These are phyloP conservation scores for Candida sakaeoensis DNA, from an alignment of 805 yeast genomes.

Conservation along the genomic window DNA sequence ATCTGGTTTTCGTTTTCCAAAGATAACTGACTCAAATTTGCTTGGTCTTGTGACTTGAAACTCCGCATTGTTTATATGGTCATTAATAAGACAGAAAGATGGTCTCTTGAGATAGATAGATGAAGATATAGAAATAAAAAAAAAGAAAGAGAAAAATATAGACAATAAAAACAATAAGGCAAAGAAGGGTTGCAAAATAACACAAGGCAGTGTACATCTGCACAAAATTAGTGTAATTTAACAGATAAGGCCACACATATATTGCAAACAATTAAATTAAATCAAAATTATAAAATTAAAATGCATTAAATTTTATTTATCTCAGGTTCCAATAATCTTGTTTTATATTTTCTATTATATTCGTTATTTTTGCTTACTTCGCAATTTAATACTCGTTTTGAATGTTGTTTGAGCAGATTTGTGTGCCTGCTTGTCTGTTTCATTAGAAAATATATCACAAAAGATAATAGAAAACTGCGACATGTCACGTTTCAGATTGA, in stretches of 20 bases:
- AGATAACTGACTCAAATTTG: background rate
- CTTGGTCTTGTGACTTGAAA: background rate
- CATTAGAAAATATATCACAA: background rate
- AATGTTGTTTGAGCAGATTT: no score
- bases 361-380: no score
- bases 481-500: background rate
- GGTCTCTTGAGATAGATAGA: background rate
- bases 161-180: no score
- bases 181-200: background rate
- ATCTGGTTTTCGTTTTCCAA: background rate
- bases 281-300: no score
- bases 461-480: background rate
- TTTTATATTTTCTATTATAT: no score
- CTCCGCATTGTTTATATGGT: background rate
- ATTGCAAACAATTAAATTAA: no score
- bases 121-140: background rate
- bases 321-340: no score
- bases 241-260: background rate
- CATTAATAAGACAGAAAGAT: no score
- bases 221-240: background rate
- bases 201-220: background rate
- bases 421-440: no score
- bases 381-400: no score
- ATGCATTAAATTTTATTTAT: no score
- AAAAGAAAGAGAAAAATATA: no score